Percentiles rank a stretch among this genome's conserved stretches.
Conservation (phyloP, 2,329 filamentous ascomycete genomes). For the Arthrocladium fulminans region DNA sequence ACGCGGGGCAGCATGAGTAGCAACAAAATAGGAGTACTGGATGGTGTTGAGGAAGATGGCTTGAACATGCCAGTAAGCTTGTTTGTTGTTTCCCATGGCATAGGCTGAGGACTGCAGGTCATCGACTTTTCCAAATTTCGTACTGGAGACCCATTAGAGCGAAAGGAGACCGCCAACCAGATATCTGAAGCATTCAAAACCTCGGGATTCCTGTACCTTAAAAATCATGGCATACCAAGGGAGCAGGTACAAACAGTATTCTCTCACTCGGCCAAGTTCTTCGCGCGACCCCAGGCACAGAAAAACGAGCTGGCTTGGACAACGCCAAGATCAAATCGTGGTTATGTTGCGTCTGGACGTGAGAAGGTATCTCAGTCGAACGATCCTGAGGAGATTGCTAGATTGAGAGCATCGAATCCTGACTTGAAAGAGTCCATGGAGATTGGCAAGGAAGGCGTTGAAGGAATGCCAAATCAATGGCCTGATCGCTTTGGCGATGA, state of each 20-base stretch:
- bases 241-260: conserved; percentile 56
- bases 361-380: conserved; percentile 59
- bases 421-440: conserved; percentile 53
- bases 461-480: conserved; percentile 68
- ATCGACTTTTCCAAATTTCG: conserved; percentile 72
- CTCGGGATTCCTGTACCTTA: conserved; percentile 82
- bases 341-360: conserved; percentile 60
- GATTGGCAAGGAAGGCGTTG: conserved; percentile 52
- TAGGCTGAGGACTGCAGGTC: conserved; percentile 43
- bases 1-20: conserved; percentile 13
- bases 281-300: conserved; percentile 50
- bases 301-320: conserved; percentile 65
- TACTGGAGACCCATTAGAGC: conserved; percentile 50
- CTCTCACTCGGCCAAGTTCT: conserved; percentile 60
- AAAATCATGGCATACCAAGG: conserved; percentile 62
- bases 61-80: conserved; percentile 34
- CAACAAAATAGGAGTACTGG: conserved; percentile 5
- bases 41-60: conserved; percentile 36
- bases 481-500: conserved; percentile 47
- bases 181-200: conserved; percentile 74
- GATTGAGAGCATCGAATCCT: conserved; percentile 44
- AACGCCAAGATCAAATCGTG: conserved; percentile 62
- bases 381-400: conserved; percentile 50
- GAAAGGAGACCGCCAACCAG: conserved; percentile 56
- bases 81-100: background rate